A percentile compares a stretch with the other conserved stretches of the same genome.
Conservation (phyloP, 805 yeast species). For the Yamadazyma scolyti region DNA sequence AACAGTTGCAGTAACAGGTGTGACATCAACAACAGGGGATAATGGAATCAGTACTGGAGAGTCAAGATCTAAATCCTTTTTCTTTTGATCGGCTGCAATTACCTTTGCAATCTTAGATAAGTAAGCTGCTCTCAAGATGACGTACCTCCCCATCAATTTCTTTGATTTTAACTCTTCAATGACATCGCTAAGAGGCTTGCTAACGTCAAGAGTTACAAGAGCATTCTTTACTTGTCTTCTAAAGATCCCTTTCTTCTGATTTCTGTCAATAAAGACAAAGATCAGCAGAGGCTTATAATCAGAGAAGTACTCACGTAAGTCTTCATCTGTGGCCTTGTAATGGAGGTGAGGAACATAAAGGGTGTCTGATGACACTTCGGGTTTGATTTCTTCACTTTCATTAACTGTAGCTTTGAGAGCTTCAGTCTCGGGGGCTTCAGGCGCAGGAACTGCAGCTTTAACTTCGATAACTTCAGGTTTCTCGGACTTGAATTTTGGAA, state of each 20-base stretch:
- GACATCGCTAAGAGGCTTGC: constrained; percentile 40
- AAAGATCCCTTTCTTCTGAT: constrained; percentile 19
- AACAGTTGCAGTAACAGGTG: too few relatives aligned
- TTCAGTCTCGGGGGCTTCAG: not conserved
- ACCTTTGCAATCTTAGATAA: constrained; percentile 43
- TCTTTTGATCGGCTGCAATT: constrained; percentile 22
- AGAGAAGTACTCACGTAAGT: constrained; percentile 41
- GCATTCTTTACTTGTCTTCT: constrained; percentile 26
- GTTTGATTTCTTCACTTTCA: constrained; percentile 4
- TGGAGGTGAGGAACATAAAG: constrained; percentile 42
- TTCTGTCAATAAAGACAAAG: constrained; percentile 41
- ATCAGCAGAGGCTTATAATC: constrained; percentile 46
- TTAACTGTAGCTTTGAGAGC: not conserved
- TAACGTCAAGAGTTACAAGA: constrained; percentile 47
- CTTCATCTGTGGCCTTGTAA: constrained; percentile 38
- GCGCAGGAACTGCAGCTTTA: not conserved
- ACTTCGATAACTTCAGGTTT: not conserved
- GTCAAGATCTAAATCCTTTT: too few relatives aligned
- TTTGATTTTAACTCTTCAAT: constrained; percentile 33
- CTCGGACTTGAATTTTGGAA: constrained; percentile 17
- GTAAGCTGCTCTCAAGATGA: constrained; percentile 37
- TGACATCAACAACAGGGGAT: too few relatives aligned
- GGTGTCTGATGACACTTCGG: constrained; percentile 37
- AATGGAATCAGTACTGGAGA: too few relatives aligned
- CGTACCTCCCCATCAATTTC: constrained; percentile 26